phyloP scores from a whole-genome alignment of 371 early-diverging fungal genomes.

The Dichotomocladium elegans region DNA sequence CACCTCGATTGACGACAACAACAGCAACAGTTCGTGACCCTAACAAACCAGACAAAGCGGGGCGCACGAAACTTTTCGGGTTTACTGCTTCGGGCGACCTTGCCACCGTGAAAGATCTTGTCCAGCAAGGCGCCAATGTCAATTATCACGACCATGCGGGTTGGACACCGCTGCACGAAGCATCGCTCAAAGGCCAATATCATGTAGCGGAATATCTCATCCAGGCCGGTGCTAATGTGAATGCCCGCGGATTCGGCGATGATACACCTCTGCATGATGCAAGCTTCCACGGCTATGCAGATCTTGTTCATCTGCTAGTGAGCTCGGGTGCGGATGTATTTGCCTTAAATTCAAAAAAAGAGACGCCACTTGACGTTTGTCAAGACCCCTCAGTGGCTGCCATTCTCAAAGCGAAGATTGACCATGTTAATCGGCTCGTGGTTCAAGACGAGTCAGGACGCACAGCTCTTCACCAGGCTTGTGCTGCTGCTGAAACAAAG shows the following conservation, averaged over 20 bases:
- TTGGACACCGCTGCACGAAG: slow-evolving; percentile 70
- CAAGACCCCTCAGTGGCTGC: slow-evolving; percentile 23
- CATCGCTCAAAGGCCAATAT: slow-evolving; percentile 58
- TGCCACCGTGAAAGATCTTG: slow-evolving; percentile 34
- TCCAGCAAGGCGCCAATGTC: slow-evolving; percentile 51
- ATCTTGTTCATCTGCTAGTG: slow-evolving; percentile 55
- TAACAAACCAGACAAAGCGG: slow-evolving; percentile 53
- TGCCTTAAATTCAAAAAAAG: slow-evolving; percentile 53
- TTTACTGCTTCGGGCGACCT: slow-evolving; percentile 49
- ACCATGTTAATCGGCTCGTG: slow-evolving; percentile 28
- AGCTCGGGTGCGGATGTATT: slow-evolving; percentile 59
- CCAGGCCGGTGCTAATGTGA: slow-evolving; percentile 52
- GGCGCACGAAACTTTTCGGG: slow-evolving; percentile 53
- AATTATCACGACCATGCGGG: slow-evolving; percentile 63
- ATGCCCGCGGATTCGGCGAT: slow-evolving; percentile 57
- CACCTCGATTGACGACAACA: too few species aligned
- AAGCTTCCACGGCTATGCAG: slow-evolving; percentile 59
- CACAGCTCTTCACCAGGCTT: slow-evolving; percentile 30
- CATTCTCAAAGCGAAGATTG: slow-evolving; percentile 22
- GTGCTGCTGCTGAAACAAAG: slow-evolving; percentile 16
- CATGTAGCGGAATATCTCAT: slow-evolving; percentile 56
- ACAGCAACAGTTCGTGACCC: slow-evolving; percentile 25
- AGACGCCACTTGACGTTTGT: slow-evolving; percentile 54
- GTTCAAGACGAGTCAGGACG: slow-evolving; percentile 25
- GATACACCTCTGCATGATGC: slow-evolving; percentile 85